These are phyloP conservation scores for Dipteronia dyeriana DNA, from an alignment of 345 rosid species.

Conservation along the genomic window DNA sequence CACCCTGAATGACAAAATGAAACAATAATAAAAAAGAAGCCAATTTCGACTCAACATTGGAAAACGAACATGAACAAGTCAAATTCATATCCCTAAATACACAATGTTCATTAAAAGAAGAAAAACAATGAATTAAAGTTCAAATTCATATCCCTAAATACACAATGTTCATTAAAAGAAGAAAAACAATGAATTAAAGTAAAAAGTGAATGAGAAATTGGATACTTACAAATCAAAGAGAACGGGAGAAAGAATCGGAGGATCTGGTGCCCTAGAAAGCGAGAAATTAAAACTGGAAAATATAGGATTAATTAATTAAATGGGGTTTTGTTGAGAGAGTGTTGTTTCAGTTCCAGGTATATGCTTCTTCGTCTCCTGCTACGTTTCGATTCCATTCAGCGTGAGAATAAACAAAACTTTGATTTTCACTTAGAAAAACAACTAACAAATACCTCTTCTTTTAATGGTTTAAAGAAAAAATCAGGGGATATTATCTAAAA, in stretches of 20 bases:
- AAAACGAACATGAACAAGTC: neutral
- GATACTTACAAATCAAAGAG: slow-evolving; percentile 15
- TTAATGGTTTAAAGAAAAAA: too few species aligned
- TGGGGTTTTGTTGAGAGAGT: neutral
- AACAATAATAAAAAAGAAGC: neutral
- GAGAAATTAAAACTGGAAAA: neutral
- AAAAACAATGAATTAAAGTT: neutral
- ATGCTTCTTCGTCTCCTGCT: neutral
- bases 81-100: slow-evolving; percentile 10
- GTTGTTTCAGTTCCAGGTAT: neutral
- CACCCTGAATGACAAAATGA: neutral
- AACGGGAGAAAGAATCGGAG: neutral
- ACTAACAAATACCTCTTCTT: too few species aligned
- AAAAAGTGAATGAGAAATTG: neutral
- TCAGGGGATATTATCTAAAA: too few species aligned
- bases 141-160: slow-evolving; percentile 10
- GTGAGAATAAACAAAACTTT: neutral
- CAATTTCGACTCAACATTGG: neutral
- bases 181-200: neutral
- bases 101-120: neutral
- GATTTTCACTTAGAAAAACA: too few species aligned
- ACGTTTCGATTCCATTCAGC: neutral
- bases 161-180: neutral
- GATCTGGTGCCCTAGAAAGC: slow-evolving; percentile 6
- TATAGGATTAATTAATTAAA: neutral